These are phyloP conservation scores for Colletotrichum musae DNA, from an alignment of 2,329 filamentous ascomycete species.

Conservation along the genomic window DNA sequence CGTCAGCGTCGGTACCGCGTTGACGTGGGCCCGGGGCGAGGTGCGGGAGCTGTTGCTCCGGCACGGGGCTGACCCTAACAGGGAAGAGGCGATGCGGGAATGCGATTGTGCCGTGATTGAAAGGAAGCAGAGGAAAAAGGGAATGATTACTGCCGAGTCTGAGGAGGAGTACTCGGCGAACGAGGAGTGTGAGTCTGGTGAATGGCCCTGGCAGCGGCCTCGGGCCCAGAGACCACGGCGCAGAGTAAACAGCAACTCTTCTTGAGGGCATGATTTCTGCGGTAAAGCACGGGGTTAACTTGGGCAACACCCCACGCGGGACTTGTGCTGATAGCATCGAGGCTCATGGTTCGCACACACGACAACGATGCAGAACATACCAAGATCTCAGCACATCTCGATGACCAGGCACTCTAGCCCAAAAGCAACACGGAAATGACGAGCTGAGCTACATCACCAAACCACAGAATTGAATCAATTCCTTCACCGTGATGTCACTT, in stretches of 20 bases:
- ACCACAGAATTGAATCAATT: neutral
- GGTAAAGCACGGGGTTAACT: too few species aligned
- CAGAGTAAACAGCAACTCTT: too few species aligned
- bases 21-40: constrained; percentile 15
- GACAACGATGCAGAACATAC: too few species aligned
- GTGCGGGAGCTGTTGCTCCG: constrained; percentile 6
- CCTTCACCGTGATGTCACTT: neutral
- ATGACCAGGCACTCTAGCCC: too few species aligned
- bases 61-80: constrained; percentile 5
- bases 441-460: too few species aligned
- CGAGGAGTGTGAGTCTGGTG: constrained; percentile 4
- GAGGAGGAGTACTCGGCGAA: neutral
- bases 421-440: too few species aligned
- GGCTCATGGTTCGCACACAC: too few species aligned
- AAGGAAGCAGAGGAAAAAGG: neutral
- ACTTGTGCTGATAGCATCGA: too few species aligned
- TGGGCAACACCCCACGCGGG: too few species aligned
- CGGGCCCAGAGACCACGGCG: too few species aligned
- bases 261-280: too few species aligned
- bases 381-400: too few species aligned
- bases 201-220: constrained; percentile 2
- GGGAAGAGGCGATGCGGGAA: neutral
- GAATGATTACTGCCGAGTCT: neutral
- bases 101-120: constrained; percentile 7
- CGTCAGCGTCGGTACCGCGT: constrained; percentile 5